Percentiles rank a stretch among this genome's conserved stretches.
Evolutionary conservation across 202 grass and related monocot genomes (phyloP).

Genomic region (Zizania palustris): DNA sequence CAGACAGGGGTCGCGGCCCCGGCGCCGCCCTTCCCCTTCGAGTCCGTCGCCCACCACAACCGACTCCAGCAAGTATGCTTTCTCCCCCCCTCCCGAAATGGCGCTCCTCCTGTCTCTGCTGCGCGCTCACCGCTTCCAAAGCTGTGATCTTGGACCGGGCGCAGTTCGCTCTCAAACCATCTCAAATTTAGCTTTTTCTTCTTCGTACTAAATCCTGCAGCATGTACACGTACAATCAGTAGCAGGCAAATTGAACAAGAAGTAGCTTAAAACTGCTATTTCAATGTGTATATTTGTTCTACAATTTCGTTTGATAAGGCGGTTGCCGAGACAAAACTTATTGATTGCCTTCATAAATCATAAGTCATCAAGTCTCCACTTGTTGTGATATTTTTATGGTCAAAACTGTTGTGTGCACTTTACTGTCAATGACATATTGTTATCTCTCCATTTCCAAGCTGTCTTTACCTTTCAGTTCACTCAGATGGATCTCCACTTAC

Average conservation of each 20-base stretch:
- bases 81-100: not conserved
- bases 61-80: slow-evolving; percentile 59
- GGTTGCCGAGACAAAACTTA: not conserved
- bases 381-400: not conserved
- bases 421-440: not conserved
- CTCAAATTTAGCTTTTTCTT: no score
- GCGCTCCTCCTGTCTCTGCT: not conserved
- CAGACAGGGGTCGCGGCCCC: not conserved
- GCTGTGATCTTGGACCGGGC: no score
- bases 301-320: not conserved
- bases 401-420: not conserved
- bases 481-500: not conserved
- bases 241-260: no score
- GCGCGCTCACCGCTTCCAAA: no score
- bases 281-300: not conserved
- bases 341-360: not conserved
- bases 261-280: not conserved
- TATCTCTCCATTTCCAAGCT: not conserved
- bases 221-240: no score
- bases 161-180: no score
- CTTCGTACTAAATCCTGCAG: no score
- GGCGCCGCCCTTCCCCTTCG: slow-evolving; percentile 65
- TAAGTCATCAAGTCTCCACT: not conserved
- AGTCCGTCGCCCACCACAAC: slow-evolving; percentile 70
- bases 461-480: not conserved